Base-by-base conservation (phyloP, 495 filamentous ascomycete species). In the Tuber borchii region DNA sequence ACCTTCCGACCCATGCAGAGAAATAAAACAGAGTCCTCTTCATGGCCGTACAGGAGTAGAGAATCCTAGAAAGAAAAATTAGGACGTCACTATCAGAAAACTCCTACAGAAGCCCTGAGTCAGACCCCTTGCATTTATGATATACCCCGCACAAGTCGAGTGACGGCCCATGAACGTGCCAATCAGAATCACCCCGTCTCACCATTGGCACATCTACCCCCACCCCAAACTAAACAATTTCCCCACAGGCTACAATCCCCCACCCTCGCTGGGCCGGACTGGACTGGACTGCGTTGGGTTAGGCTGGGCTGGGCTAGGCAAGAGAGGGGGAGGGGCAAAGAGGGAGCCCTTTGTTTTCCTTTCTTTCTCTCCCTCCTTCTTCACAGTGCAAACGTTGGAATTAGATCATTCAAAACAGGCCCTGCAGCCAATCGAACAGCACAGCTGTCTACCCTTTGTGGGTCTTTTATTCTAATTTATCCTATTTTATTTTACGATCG, bases 351-450 rank as follows among this genome's bases (percentile, higher is more conserved):
- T 22, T 51, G 20, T 51, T 51, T 22, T 6, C 46, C 20, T n/a
- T n/a, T 51, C 20, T 5, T 22, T n/a, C 48, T 22, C n/a, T 9
- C 48, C 48, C n/a, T 9, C 22, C 2, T 22, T 19, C 6, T 22
- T 10, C 7, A 56, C 22, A 12, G 22, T n/a, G 48, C 3, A 65
- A 31, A 31, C 56, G 56, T 65, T 65, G 10, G 56, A 65, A 65
- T 16, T 31, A 65, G 26, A 65, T 31, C 56, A 26, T 1, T 2
- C n/a, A n/a, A 12, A 8, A 65, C 3, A 26, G 56, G 3, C 56
- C 56, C 56, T 65, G 56, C 56, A 65, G 56, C 56, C 56, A 65
- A 65, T 65, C 26, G 56, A 65, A 31, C n/a, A 65, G 56, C 56
- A 16, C 26, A 65, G 14, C 26, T 14, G 10, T 56, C 48, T 6